Conservation (phyloP, 78 protist genomes). For the Bigelowiella natans region DNA sequence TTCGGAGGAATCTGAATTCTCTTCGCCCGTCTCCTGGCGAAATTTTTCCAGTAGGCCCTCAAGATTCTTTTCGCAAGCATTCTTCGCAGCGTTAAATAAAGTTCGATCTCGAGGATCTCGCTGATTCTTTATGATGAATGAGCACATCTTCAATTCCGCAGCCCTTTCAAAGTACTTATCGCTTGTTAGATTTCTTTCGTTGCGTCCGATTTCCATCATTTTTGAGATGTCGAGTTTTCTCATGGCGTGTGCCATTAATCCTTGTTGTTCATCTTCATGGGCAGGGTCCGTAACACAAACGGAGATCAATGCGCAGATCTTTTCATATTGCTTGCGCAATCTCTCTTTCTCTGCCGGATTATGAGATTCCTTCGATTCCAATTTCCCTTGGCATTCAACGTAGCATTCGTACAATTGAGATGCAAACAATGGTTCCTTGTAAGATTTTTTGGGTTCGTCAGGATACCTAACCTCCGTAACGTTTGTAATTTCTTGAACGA, state of each 20-base stretch:
- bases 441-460: no score
- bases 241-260: background rate
- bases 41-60: background rate
- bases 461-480: no score
- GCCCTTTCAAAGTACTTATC: background rate
- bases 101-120: background rate
- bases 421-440: no score
- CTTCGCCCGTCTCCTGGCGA: background rate
- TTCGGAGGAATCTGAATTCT: background rate
- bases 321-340: no score
- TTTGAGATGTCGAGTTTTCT: background rate
- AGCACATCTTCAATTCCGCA: background rate
- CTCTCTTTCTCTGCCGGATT: no score
- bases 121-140: background rate
- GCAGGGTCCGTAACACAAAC: background rate
- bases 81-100: background rate
- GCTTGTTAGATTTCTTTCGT: background rate
- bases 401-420: no score
- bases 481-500: background rate
- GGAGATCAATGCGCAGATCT: background rate
- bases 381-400: no score
- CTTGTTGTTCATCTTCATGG: background rate
- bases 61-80: background rate
- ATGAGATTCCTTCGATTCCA: background rate
- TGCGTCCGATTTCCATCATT: background rate